Base-by-base conservation (phyloP, 768 basidiomycete species). In the Pleurotus eryngii region DNA sequence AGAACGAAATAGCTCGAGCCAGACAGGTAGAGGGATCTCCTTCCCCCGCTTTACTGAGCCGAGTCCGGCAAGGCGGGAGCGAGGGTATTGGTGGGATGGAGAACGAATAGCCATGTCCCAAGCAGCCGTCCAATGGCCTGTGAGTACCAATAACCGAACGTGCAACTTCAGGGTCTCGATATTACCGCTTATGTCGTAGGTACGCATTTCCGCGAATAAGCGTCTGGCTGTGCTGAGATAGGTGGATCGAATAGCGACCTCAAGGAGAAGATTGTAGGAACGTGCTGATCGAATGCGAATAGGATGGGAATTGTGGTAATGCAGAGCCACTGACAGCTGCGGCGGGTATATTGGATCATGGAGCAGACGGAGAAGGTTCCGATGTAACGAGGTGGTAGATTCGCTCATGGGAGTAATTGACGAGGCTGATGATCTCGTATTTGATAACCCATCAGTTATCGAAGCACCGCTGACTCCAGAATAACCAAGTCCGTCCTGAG, bases 1-100 rank as follows among this genome's bases (percentile, higher is more conserved):
- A 89, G 81, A 60, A 89, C 86, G 45, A 82, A 57, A 87, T 85
- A 89, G 50, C 89, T 67, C 3, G 70, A 65, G 24, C 82, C 71
- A 24, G 79, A 81, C 30, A 77, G 69, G 12, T 63, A 56, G 14
- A 43, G 45, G n/a, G 59, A 47, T 12, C 43, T 60, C 24, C 45
- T 38, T 22, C 47, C 55, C 35, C 38, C 49, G 35, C 18, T 58
- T 27, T 15, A 39, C 17, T 49, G 55, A 57, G 20, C 48, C 55
- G 24, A 45, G 56, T 35, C 51, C 42, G n/a, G 51, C 39, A 22
- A 54, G 38, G 8, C 51, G 35, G 12, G 51, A 54, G 11, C 57
- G 40, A 40, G 27, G 9, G 37, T 38, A 57, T 26, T 55, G 26
- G 17, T 22, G 14, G n/a, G 55, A 26, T 30, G 46, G 51, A 47